Conservation (phyloP, 345 rosid species). For the Gossypium ekmanianum region DNA sequence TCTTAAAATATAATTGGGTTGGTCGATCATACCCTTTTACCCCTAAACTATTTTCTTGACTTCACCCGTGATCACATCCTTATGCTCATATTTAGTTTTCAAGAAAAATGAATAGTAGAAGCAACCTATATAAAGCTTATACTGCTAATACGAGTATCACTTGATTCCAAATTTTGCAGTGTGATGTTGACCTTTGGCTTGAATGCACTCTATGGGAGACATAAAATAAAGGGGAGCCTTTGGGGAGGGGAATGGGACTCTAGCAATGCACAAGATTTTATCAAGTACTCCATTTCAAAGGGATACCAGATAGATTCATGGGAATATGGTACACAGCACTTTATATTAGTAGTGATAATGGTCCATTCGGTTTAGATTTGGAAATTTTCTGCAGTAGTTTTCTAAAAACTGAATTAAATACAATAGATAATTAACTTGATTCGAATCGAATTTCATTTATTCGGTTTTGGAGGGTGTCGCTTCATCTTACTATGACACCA, state of each 20-base stretch:
- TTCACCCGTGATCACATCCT: too few relatives aligned
- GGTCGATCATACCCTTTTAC: too few relatives aligned
- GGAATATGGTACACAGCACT: constrained; percentile 71
- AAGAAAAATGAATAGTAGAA: not conserved
- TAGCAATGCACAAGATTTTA: constrained; percentile 63
- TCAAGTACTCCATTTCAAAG: constrained; percentile 71
- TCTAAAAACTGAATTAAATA: not conserved
- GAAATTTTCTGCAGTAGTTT: not conserved
- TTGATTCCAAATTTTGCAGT: constrained; percentile 43
- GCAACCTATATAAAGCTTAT: not conserved
- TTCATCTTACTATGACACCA: too few relatives aligned
- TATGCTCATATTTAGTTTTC: too few relatives aligned
- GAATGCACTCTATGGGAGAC: constrained; percentile 89
- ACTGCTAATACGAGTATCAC: not conserved
- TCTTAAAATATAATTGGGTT: too few relatives aligned
- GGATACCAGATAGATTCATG: constrained; percentile 82
- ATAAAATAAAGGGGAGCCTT: constrained; percentile 35
- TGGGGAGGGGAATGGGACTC: constrained; percentile 96
- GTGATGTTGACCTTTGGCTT: constrained; percentile 76
- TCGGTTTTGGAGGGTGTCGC: too few relatives aligned
- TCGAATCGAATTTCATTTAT: too few relatives aligned
- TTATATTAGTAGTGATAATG: not conserved
- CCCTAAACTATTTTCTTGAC: too few relatives aligned
- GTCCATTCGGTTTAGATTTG: not conserved
- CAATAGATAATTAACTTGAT: too few relatives aligned